These are phyloP conservation scores for Sugiyamaella pinicola DNA, from an alignment of 1,139 yeast species.

Conservation along the genomic window DNA sequence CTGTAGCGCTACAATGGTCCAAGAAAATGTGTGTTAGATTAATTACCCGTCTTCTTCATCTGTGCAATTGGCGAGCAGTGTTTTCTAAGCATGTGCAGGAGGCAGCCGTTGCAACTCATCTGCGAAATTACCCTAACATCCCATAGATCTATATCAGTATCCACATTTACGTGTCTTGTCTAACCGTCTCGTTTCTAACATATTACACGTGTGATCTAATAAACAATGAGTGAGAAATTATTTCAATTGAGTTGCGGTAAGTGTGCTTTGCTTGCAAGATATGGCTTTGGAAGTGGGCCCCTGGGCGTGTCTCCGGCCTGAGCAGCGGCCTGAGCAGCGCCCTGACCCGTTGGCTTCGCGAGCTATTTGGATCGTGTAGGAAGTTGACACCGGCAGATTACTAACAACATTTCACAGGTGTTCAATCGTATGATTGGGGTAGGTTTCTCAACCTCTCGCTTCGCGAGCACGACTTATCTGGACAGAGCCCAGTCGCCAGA, in stretches of 20 bases:
- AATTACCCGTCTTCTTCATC: background rate
- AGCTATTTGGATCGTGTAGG: background rate
- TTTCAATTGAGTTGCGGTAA: conserved; percentile 43
- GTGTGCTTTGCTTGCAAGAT: no score
- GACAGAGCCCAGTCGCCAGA: background rate
- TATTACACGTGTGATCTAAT: background rate
- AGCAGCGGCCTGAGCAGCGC: no score
- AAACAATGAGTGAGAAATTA: conserved; percentile 28
- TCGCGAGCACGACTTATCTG: conserved; percentile 45
- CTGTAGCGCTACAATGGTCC: no score
- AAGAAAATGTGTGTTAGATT: no score
- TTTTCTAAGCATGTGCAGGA: background rate
- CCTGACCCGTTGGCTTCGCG: background rate
- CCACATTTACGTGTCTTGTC: no score
- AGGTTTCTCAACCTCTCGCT: conserved; percentile 17
- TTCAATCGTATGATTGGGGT: conserved; percentile 52
- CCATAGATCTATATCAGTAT: background rate
- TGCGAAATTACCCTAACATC: background rate
- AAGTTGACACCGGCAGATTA: conserved; percentile 10
- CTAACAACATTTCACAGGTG: conserved; percentile 36
- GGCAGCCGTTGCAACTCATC: background rate
- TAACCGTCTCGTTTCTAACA: no score
- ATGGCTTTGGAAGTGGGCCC: background rate
- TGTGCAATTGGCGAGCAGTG: background rate
- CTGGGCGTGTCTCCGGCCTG: no score